Percentiles rank a stretch among this genome's conserved stretches.
Evolutionary conservation across 2,329 filamentous ascomycete genomes (phyloP).

Genomic region (Fusarium oxysporum): DNA sequence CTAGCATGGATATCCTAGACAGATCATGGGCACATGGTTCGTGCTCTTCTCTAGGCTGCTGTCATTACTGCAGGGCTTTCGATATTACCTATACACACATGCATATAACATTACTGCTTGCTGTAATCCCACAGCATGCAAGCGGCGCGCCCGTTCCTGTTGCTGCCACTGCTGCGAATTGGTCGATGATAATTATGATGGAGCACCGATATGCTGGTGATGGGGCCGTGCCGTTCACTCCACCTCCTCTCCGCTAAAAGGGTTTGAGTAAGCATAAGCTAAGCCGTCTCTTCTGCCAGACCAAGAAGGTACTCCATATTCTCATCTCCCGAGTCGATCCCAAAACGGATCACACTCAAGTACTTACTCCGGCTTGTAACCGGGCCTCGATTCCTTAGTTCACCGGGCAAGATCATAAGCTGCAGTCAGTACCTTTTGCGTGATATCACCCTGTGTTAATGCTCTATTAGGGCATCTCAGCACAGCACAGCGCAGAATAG

Average conservation of each 20-base stretch:
- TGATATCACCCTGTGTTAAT: slow-evolving; percentile 38
- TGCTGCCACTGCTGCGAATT: slow-evolving; percentile 22
- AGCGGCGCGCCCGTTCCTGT: slow-evolving; percentile 28
- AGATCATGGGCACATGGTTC: slow-evolving; percentile 35
- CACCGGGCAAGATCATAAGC: slow-evolving; percentile 12
- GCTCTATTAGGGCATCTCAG: slow-evolving; percentile 22
- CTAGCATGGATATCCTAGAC: slow-evolving; percentile 24
- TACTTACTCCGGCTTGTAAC: slow-evolving; percentile 35
- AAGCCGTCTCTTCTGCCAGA: slow-evolving; percentile 38
- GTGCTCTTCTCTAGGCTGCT: slow-evolving; percentile 38
- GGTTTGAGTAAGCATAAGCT: slow-evolving; percentile 47
- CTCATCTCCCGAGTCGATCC: slow-evolving; percentile 42
- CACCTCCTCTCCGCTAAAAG: slow-evolving; percentile 42
- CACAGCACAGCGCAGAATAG: not conserved
- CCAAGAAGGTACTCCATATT: slow-evolving; percentile 34
- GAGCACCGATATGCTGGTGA: slow-evolving; percentile 35
- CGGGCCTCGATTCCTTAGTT: slow-evolving; percentile 27
- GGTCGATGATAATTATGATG: slow-evolving; percentile 30
- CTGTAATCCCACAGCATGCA: slow-evolving; percentile 16
- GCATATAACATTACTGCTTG: slow-evolving; percentile 13
- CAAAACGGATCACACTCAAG: slow-evolving; percentile 31
- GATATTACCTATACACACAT: slow-evolving; percentile 18
- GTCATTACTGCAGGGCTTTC: slow-evolving; percentile 34
- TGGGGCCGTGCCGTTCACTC: slow-evolving; percentile 38
- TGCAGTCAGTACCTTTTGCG: slow-evolving; percentile 24